Conservation (phyloP, 257 asterid species). For the Solanum sparsipilum region DNA sequence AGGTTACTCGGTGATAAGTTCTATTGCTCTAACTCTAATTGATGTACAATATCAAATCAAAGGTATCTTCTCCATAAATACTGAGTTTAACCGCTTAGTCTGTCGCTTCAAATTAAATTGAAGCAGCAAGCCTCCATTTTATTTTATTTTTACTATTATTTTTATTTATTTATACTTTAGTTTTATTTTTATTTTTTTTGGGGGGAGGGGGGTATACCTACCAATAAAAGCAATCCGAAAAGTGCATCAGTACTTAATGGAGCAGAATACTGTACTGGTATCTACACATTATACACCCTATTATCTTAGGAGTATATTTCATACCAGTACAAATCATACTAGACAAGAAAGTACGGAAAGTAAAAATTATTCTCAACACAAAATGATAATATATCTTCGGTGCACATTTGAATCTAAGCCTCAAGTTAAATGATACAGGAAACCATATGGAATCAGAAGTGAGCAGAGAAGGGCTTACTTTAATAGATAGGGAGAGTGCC, state of each 20-base stretch:
- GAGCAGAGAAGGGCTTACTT: neutral
- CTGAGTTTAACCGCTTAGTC: neutral
- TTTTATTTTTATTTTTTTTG: too few species aligned
- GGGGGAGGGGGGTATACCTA: neutral
- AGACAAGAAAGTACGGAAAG: neutral
- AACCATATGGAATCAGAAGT: neutral
- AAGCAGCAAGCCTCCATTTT: neutral
- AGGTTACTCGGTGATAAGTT: neutral
- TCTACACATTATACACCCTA: neutral
- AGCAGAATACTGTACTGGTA: neutral
- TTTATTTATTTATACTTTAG: neutral
- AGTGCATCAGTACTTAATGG: neutral
- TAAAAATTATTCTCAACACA: neutral
- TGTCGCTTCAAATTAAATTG: neutral
- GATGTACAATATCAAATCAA: neutral
- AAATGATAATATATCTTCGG: neutral
- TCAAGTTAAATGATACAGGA: neutral
- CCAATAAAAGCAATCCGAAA: neutral
- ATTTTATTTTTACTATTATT: neutral
- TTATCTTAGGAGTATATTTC: neutral
- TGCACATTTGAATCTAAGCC: neutral
- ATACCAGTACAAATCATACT: neutral
- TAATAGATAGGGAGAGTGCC: conserved; percentile 7
- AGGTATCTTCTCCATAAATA: neutral
- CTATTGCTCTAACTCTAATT: neutral